phyloP scores from a whole-genome alignment of 2,329 filamentous ascomycete species.

The Tympanopsis confertula region DNA sequence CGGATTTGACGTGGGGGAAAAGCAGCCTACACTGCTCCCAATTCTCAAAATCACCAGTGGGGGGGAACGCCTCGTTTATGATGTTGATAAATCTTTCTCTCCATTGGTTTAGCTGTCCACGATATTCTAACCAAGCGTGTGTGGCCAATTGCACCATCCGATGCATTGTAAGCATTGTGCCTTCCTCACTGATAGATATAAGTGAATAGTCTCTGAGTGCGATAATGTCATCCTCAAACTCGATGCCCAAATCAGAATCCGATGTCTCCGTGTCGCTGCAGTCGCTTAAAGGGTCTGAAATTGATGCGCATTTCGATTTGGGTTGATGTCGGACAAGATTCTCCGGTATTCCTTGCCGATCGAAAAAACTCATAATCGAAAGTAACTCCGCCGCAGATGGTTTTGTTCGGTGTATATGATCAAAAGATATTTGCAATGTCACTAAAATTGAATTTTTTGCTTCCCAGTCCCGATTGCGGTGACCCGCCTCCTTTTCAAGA shows the following conservation, averaged over 20 bases:
- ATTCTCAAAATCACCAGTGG: neutral
- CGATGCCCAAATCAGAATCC: too few relatives aligned
- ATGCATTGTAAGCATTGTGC: neutral
- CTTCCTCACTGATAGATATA: neutral
- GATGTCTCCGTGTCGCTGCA: too few relatives aligned
- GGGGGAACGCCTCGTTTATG: neutral
- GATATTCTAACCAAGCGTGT: neutral
- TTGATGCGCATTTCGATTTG: neutral
- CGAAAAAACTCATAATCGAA: neutral
- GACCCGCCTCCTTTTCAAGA: slow-evolving; percentile 10
- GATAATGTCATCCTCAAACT: neutral
- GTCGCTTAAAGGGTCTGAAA: too few relatives aligned
- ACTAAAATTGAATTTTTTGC: slow-evolving; percentile 12
- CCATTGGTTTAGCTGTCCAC: neutral
- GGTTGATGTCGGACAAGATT: neutral
- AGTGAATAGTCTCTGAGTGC: neutral
- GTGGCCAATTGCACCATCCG: neutral
- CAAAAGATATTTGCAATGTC: slow-evolving; percentile 20
- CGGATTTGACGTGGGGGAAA: neutral
- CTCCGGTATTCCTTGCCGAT: neutral
- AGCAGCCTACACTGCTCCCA: neutral
- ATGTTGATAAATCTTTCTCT: neutral
- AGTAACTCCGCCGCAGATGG: slow-evolving; percentile 6
- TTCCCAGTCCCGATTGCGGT: slow-evolving; percentile 10
- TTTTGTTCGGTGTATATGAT: slow-evolving; percentile 11